phyloP scores from a whole-genome alignment of 2,329 filamentous ascomycete species.

The Xylariaceae sp. region DNA sequence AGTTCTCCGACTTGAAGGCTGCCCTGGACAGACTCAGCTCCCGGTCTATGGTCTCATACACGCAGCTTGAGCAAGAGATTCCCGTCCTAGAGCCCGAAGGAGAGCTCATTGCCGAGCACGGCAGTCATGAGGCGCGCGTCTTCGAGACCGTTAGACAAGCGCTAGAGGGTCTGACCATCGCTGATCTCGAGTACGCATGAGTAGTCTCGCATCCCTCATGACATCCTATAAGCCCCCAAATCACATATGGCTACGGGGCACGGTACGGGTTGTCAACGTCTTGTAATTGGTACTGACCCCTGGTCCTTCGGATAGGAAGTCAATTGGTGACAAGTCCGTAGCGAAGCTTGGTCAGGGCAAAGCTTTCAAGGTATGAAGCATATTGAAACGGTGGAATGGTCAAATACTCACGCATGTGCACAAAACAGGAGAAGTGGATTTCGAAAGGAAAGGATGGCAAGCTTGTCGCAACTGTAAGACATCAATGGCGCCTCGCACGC shows the following conservation, averaged over 20 bases:
- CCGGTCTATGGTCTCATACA: constrained; percentile 7
- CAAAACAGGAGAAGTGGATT: constrained; percentile 54
- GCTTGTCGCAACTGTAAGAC: constrained; percentile 6
- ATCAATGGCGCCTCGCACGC: neutral
- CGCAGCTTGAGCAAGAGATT: constrained; percentile 6
- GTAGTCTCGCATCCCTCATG: neutral
- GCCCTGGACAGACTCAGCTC: constrained; percentile 9
- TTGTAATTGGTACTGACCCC: neutral
- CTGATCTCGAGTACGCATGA: constrained; percentile 9
- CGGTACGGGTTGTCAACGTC: neutral
- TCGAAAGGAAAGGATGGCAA: constrained; percentile 36
- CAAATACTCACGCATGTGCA: neutral
- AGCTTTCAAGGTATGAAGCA: constrained; percentile 63
- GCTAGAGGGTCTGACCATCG: constrained; percentile 7
- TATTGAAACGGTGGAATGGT: neutral
- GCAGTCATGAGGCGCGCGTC: constrained; percentile 14
- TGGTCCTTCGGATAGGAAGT: constrained; percentile 32
- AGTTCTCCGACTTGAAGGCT: constrained; percentile 12
- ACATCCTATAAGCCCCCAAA: neutral
- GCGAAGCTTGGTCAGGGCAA: constrained; percentile 88
- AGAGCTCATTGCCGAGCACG: constrained; percentile 7
- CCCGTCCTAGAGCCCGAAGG: constrained; percentile 9
- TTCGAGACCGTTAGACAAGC: constrained; percentile 10
- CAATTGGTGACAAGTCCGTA: constrained; percentile 66
- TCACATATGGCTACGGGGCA: neutral